phyloP scores from a whole-genome alignment of 1,139 yeast species.

The Ashbya aceris region DNA sequence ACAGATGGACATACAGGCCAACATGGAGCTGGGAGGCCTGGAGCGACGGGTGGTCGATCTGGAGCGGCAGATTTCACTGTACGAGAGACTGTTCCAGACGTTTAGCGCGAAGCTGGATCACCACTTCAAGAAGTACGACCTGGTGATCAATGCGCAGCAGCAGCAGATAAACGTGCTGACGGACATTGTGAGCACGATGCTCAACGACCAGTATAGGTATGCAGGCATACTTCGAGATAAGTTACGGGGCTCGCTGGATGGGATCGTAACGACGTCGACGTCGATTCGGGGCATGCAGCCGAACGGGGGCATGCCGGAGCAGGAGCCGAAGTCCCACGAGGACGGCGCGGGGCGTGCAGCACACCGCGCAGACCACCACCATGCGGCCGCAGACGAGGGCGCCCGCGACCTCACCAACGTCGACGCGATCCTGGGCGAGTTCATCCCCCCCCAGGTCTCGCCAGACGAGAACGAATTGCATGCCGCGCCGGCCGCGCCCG shows the following conservation, averaged over 20 bases:
- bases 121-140: slow-evolving; percentile 27
- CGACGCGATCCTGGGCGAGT: slow-evolving; percentile 6
- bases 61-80: slow-evolving; percentile 24
- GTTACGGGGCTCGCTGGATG: slow-evolving; percentile 17
- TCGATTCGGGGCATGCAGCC: slow-evolving; percentile 9
- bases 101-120: slow-evolving; percentile 25
- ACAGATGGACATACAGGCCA: slow-evolving; percentile 1
- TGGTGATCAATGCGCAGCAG: slow-evolving; percentile 24
- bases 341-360: not conserved
- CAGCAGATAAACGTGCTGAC: slow-evolving; percentile 26
- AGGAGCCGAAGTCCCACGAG: slow-evolving; percentile 9
- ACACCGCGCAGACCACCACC: not conserved
- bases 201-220: slow-evolving; percentile 24
- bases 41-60: slow-evolving; percentile 19
- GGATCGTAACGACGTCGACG: slow-evolving; percentile 17
- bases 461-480: slow-evolving; percentile 1
- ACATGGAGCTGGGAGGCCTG: slow-evolving; percentile 5
- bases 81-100: slow-evolving; percentile 26
- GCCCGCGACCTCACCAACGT: slow-evolving; percentile 3
- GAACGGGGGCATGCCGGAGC: slow-evolving; percentile 5
- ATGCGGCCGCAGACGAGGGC: not conserved
- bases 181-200: slow-evolving; percentile 19
- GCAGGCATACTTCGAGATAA: slow-evolving; percentile 23
- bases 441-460: slow-evolving; percentile 5
- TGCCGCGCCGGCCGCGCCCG: not conserved